Evolutionary conservation across 164 flowering plant genomes (phyloP), one percentile per base, ranked within the genome.

Genomic region (Protea cynaroides): DNA sequence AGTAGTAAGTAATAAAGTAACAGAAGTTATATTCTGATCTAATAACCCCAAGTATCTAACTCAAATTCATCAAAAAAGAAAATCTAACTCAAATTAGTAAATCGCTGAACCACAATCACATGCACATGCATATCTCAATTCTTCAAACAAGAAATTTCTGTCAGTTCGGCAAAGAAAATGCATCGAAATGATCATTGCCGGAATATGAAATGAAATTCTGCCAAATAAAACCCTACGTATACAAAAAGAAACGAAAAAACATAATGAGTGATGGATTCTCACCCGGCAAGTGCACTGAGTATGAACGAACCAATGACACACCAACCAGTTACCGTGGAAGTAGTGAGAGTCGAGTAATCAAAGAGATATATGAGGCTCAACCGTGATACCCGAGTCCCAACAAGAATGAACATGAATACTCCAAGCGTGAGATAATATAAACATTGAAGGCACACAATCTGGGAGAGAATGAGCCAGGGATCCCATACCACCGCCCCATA

Each of bases 401-500:
- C 94, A 25, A 95, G 81, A 62, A 88, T 23, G 3, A 74, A 70
- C 75, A 92, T 55, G 75, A 86, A 80, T 0, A 87, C 8, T 10
- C 97, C 99, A 21, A 89, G 86, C 0, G 86, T 84, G 24, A 92
- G 71, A 64, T 95, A 95, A 78, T 86, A 86, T 8, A 86, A 56
- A 63, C 97, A 89, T 72, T 95, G 97, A 55, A 92, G 78, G 60
- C 88, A 78, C 43, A 84, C 82, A 70, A 95, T 95, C 69, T 95
- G 99, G 56, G 90, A 88, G 58, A 89, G 87, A 58, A 95, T 95
- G 36, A 92, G 90, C 93, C 90, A 89, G 58, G 99, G 99, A 79
- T 95, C 99, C 99, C 99, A 95, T 62, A 83, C 91, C 58, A 72
- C 82, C 44, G 96, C 72, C 59, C 99, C 97, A 84, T 95, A 95